These are phyloP conservation scores for Rhodofomes roseus DNA, from an alignment of 1,284 basidiomycete species.

Conservation along the genomic window DNA sequence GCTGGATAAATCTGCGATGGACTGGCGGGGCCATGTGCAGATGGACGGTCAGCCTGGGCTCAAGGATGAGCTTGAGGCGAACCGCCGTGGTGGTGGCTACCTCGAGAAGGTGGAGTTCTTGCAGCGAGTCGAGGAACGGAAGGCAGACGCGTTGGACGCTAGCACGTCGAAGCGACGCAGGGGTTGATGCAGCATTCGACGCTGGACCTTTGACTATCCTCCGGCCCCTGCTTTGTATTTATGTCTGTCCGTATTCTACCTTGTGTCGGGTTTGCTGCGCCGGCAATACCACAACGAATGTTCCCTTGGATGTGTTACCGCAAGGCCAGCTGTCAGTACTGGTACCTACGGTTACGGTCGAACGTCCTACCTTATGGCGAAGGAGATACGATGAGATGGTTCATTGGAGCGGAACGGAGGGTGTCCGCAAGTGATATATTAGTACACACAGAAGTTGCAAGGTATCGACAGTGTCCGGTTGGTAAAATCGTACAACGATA, in stretches of 20 bases:
- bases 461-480: neutral
- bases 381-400: too few relatives aligned
- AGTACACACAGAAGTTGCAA: neutral
- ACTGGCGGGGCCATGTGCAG: slow-evolving; percentile 70
- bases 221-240: too few relatives aligned
- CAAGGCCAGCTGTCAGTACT: too few relatives aligned
- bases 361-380: too few relatives aligned
- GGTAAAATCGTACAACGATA: neutral
- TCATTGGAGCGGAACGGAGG: too few relatives aligned
- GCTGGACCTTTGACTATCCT: neutral
- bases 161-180: slow-evolving; percentile 49
- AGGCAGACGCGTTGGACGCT: slow-evolving; percentile 59
- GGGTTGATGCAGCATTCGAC: neutral
- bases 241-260: too few relatives aligned
- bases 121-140: slow-evolving; percentile 65
- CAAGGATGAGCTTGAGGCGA: slow-evolving; percentile 69
- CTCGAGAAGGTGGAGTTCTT: slow-evolving; percentile 81
- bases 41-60: slow-evolving; percentile 37
- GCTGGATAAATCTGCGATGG: slow-evolving; percentile 78
- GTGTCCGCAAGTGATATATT: neutral
- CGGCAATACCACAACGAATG: too few relatives aligned
- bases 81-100: slow-evolving; percentile 71
- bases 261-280: too few relatives aligned
- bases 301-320: too few relatives aligned
- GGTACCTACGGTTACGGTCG: too few relatives aligned